Evolutionary conservation across 352 stramenopile genomes (phyloP).

Genomic region (Pythium grandisporangium): DNA sequence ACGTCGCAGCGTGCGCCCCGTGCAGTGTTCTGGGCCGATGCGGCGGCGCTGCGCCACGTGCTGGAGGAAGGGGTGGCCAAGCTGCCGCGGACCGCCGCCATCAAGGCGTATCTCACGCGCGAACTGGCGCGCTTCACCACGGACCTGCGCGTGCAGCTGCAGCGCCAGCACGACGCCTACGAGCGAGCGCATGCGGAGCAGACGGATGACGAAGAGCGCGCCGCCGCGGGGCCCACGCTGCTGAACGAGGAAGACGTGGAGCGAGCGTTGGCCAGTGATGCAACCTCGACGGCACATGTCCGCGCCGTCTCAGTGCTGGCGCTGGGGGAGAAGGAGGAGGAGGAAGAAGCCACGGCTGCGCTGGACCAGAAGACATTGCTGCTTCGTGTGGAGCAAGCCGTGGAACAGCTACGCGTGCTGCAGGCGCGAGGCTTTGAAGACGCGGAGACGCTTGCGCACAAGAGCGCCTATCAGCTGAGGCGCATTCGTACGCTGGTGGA

Average conservation of each 20-base stretch:
- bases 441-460: constrained; percentile 15
- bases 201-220: not conserved
- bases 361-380: constrained; percentile 4
- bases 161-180: constrained; percentile 18
- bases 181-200: constrained; percentile 2
- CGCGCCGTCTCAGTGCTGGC: constrained; percentile 18
- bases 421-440: constrained; percentile 31
- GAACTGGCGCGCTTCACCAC: constrained; percentile 19
- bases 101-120: constrained; percentile 33
- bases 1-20: constrained; percentile 11
- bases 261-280: constrained; percentile 26
- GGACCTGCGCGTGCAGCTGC: constrained; percentile 22
- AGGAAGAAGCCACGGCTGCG: constrained; percentile 1
- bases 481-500: constrained; percentile 12
- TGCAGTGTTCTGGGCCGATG: constrained; percentile 44
- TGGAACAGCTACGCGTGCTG: constrained; percentile 23
- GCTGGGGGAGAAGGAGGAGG: constrained; percentile 23
- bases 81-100: constrained; percentile 29
- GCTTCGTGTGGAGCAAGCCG: constrained; percentile 11
- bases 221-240: constrained; percentile 7
- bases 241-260: constrained; percentile 51
- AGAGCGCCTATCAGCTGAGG: constrained; percentile 25
- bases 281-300: constrained; percentile 11
- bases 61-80: constrained; percentile 58
- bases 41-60: constrained; percentile 18